These are phyloP conservation scores for Russula sp. DNA, from an alignment of 768 basidiomycete species.

Conservation along the genomic window DNA sequence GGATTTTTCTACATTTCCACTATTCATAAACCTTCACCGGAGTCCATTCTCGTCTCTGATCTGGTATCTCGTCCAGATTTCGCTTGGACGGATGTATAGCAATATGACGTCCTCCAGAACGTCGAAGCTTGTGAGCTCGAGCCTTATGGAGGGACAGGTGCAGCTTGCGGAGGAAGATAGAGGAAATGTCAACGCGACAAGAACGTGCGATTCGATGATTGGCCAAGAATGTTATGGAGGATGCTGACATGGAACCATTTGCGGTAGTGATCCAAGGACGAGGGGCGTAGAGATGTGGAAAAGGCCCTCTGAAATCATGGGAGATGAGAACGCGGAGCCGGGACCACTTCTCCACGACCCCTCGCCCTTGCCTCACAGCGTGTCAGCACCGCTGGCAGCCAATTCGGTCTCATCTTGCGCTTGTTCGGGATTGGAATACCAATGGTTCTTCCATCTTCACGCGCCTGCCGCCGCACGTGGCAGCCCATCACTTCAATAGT, in stretches of 20 bases:
- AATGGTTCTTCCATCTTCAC: too few relatives aligned
- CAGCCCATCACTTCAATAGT: too few relatives aligned
- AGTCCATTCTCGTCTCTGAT: constrained; percentile 1
- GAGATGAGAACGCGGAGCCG: too few relatives aligned
- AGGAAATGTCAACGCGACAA: constrained; percentile 2
- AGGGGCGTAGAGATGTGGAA: background rate
- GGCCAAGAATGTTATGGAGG: background rate
- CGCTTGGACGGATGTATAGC: background rate
- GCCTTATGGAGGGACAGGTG: background rate
- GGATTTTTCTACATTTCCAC: constrained; percentile 14
- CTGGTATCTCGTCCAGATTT: constrained; percentile 4
- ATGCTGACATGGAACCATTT: constrained; percentile 1
- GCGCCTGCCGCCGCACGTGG: too few relatives aligned
- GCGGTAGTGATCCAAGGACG: background rate
- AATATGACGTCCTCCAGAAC: background rate
- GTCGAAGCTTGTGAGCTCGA: background rate
- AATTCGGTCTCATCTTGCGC: too few relatives aligned
- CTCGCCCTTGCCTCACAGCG: too few relatives aligned
- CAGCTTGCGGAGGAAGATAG: constrained; percentile 13
- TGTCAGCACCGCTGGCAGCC: too few relatives aligned
- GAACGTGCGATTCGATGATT: constrained; percentile 4
- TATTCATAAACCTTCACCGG: background rate
- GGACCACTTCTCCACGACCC: too few relatives aligned
- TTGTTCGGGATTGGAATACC: too few relatives aligned
- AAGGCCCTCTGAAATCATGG: background rate